phyloP scores from a whole-genome alignment of 352 stramenopile species.

The Peronosclerospora sorghi region DNA sequence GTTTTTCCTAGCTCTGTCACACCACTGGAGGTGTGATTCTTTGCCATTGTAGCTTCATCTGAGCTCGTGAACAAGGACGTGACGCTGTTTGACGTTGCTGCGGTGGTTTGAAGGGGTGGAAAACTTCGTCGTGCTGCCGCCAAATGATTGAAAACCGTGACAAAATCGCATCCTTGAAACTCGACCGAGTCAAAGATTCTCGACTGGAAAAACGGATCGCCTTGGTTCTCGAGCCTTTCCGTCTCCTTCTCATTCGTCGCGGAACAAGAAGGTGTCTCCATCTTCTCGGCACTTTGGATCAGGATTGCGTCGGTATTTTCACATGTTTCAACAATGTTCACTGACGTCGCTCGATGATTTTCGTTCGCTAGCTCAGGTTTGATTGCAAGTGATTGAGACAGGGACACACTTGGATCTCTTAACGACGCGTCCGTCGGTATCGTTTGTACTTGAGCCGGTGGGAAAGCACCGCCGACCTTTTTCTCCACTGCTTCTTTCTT shows the following conservation, averaged over 20 bases:
- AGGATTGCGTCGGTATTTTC: too few species aligned
- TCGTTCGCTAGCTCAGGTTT: too few species aligned
- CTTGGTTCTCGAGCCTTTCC: background rate
- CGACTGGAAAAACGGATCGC: constrained; percentile 21
- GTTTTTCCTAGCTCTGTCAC: too few species aligned
- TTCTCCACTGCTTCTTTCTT: constrained; percentile 7
- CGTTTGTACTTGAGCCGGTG: background rate
- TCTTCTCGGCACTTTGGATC: background rate
- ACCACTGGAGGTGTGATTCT: too few species aligned
- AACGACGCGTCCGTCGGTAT: background rate
- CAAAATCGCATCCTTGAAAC: constrained; percentile 34
- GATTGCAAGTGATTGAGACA: too few species aligned
- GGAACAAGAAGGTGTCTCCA: background rate
- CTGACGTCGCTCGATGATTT: too few species aligned
- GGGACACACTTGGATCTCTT: too few species aligned
- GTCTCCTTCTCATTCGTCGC: background rate
- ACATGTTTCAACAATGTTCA: too few species aligned
- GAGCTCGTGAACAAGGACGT: constrained; percentile 5
- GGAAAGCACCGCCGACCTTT: background rate
- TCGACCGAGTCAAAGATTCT: constrained; percentile 29
- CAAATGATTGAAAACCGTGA: constrained; percentile 25
- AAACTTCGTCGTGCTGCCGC: constrained; percentile 30
- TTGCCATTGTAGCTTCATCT: background rate
- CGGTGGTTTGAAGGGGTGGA: constrained; percentile 1
- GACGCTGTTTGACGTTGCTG: too few species aligned